A percentile compares a stretch with the other conserved stretches of the same genome.
Evolutionary conservation across 2,329 filamentous ascomycete genomes (phyloP).

Genomic region (Chrysoporthe deuterocubensis): DNA sequence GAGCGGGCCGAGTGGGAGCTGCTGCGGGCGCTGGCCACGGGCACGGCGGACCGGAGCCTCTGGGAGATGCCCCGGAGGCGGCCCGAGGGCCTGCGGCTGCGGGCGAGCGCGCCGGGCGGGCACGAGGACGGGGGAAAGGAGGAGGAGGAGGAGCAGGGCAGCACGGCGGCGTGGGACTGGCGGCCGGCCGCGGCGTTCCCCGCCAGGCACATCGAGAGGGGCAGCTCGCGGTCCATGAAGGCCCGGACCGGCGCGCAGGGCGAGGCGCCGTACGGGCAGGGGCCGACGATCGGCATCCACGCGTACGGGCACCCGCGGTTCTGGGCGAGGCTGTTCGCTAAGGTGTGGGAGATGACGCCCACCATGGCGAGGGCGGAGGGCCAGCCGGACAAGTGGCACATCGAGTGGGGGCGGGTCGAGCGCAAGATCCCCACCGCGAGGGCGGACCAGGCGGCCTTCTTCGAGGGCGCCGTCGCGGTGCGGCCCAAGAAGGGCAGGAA

Average conservation of each 20-base stretch:
- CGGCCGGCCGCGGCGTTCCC: constrained; percentile 45
- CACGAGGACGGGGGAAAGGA: not conserved
- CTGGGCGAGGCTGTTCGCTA: constrained; percentile 53
- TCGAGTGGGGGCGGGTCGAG: constrained; percentile 51
- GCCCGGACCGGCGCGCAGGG: constrained; percentile 42
- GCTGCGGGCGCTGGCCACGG: constrained; percentile 51
- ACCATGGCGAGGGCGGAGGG: constrained; percentile 42
- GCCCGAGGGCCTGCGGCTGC: constrained; percentile 33
- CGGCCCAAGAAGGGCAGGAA: not conserved
- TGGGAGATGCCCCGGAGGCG: constrained; percentile 46
- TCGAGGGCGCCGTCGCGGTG: constrained; percentile 44
- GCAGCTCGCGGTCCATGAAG: constrained; percentile 40
- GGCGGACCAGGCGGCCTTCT: constrained; percentile 48
- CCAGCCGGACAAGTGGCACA: constrained; percentile 34
- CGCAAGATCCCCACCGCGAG: constrained; percentile 38
- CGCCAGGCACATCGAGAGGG: constrained; percentile 44
- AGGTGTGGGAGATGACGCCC: constrained; percentile 50
- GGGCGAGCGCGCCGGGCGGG: not conserved
- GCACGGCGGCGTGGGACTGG: constrained; percentile 47
- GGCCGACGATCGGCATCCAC: constrained; percentile 39
- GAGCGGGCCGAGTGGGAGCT: constrained; percentile 58
- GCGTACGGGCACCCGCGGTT: constrained; percentile 43
- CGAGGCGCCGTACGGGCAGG: constrained; percentile 41
- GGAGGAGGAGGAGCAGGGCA: not conserved
- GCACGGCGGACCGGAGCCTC: constrained; percentile 40